Conservation (phyloP, 148 eudicot genomes). For the Beta vulgaris region DNA sequence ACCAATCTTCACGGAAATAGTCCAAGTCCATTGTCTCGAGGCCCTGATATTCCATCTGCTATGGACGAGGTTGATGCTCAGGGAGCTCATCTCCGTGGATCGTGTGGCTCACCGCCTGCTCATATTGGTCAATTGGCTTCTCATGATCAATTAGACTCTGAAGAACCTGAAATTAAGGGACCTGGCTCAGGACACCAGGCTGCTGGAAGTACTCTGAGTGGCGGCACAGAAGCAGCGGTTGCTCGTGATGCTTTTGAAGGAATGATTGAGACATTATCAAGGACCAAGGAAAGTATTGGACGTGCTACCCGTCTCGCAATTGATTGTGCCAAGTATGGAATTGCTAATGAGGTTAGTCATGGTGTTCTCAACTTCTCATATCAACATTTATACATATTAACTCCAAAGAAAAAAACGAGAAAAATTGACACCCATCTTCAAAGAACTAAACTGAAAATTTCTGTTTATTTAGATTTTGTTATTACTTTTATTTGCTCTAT, state of each 20-base stretch:
- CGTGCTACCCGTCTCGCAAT: slow-evolving; percentile 99
- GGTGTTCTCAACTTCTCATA: background rate
- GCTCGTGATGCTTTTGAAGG: slow-evolving; percentile 99
- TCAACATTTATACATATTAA: background rate
- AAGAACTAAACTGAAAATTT: background rate
- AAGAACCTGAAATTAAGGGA: slow-evolving; percentile 61
- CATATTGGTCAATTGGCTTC: slow-evolving; percentile 31
- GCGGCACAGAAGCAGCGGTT: slow-evolving; percentile 96
- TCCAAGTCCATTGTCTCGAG: slow-evolving; percentile 45
- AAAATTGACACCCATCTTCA: background rate
- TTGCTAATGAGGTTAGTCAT: slow-evolving; percentile 80
- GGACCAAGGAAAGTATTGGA: slow-evolving; percentile 98
- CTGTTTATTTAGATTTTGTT: background rate
- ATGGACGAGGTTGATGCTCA: slow-evolving; percentile 37
- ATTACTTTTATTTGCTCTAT: background rate
- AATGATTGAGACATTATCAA: slow-evolving; percentile 95
- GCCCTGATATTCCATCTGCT: slow-evolving; percentile 38
- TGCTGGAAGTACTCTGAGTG: slow-evolving; percentile 68
- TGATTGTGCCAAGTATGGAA: slow-evolving; percentile 97
- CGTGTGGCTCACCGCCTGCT: slow-evolving; percentile 47
- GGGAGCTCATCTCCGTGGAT: slow-evolving; percentile 33
- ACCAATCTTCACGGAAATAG: slow-evolving; percentile 37
- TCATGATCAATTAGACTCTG: slow-evolving; percentile 41
- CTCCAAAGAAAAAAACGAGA: background rate
- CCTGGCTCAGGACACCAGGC: slow-evolving; percentile 47